Evolutionary conservation across 2,329 filamentous ascomycete genomes (phyloP), one percentile per base, ranked within the genome.

Genomic region (Colletotrichum kahawae): DNA sequence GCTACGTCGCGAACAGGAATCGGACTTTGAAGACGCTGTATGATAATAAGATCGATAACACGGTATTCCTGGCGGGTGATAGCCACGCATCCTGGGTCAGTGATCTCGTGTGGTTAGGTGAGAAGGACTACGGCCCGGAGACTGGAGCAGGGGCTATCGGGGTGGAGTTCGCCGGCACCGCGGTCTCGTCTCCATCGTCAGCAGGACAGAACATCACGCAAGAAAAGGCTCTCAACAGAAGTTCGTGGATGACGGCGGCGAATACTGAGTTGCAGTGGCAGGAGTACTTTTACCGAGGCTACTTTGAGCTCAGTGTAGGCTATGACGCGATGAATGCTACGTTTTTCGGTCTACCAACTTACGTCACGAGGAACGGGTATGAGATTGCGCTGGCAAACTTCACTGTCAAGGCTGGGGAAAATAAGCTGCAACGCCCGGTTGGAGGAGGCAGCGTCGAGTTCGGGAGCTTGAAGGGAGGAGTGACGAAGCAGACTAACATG

Each of bases 261-360:
- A 95, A 94, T 81, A 83, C 85, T 1, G 92, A 93, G 81, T 85
- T 95, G 62, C 92, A 94, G 79, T 95, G 93, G 93, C 91, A 93
- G 78, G 93, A 95, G 71, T 82, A 92, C 9, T 95, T 93, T 81
- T 95, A 95, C 82, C 88, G 93, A n/a, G 94, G 93, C 1, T 95
- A 95, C 83, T 95, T 92, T 77, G 89, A 93, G 79, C 84, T 95
- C 43, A 87, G 89, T 48, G 85, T 94, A 64, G 86, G 84, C 21
- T 86, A 90, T 24, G 86, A 92, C 13, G 84, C 88, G 59, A 86
- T 93, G 3, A 85, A 89, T n/a, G 93, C 93, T 0, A 86, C 87
- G 10, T 95, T 89, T 83, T 95, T 72, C 78, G 79, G 86, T 29
- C 82, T 83, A 4, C 92, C 92, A 0, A 92, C 89, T 1, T 86